These are phyloP conservation scores for Daedaleopsis nitida DNA, from an alignment of 768 basidiomycete genomes.

Conservation along the genomic window DNA sequence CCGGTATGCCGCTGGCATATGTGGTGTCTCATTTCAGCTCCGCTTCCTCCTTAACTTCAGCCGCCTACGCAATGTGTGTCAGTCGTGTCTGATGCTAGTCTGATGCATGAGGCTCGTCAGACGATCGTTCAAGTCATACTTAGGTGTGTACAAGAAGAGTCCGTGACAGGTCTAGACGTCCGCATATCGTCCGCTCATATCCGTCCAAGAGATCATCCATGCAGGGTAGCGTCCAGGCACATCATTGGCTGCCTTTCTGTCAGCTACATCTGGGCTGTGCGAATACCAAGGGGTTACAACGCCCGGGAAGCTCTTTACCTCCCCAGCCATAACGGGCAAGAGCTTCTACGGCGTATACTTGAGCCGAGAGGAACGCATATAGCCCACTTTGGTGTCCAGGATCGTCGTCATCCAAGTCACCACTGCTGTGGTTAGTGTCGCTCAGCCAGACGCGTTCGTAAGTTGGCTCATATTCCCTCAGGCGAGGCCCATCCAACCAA, in stretches of 20 bases:
- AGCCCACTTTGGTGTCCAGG: background rate
- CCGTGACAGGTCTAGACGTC: background rate
- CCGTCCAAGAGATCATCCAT: background rate
- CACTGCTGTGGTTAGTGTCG: background rate
- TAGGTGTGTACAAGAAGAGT: background rate
- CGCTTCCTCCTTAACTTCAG: background rate
- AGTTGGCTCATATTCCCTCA: background rate
- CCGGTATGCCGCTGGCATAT: background rate
- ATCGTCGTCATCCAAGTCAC: background rate
- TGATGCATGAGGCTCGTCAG: background rate
- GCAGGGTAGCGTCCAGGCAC: conserved; percentile 3
- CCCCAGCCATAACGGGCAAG: conserved; percentile 4
- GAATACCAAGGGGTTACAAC: background rate
- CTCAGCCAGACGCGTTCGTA: background rate
- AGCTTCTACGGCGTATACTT: background rate
- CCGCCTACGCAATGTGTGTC: background rate
- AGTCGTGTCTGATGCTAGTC: no score
- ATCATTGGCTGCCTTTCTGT: background rate
- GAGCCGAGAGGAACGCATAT: background rate
- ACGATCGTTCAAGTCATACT: background rate
- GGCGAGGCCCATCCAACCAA: background rate
- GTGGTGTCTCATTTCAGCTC: background rate
- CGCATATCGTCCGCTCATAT: background rate
- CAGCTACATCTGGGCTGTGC: background rate
- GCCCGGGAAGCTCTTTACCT: conserved; percentile 19